phyloP scores from a whole-genome alignment of 257 asterid species.

The Solanum lycopersicoides region DNA sequence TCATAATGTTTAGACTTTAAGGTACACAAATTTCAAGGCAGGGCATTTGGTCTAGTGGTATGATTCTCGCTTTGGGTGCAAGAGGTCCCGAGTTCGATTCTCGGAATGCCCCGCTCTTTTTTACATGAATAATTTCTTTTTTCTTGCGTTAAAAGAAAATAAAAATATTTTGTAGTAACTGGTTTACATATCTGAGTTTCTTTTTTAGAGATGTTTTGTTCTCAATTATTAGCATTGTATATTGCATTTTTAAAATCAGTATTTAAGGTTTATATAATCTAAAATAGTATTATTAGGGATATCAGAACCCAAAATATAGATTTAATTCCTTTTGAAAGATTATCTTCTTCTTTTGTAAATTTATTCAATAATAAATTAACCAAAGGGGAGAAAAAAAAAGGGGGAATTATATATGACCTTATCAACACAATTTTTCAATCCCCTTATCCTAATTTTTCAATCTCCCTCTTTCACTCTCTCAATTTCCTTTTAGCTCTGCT shows the following conservation, averaged over 20 bases:
- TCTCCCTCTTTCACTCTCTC: not conserved
- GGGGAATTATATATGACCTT: not conserved
- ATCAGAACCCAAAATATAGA: not conserved
- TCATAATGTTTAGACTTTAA: accelerated
- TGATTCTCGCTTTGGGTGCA: constrained; percentile 86
- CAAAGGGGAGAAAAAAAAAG: no score
- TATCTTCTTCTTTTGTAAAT: not conserved
- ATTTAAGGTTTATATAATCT: not conserved
- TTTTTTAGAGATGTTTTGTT: not conserved
- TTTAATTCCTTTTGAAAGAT: not conserved
- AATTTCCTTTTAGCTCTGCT: not conserved
- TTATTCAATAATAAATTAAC: not conserved
- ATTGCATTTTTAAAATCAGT: not conserved
- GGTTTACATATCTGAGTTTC: no score
- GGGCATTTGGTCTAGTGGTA: constrained; percentile 94
- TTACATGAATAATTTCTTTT: not conserved
- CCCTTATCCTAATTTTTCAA: not conserved
- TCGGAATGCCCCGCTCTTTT: constrained; percentile 61
- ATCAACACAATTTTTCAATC: not conserved
- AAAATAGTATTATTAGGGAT: not conserved
- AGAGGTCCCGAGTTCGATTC: constrained; percentile 77
- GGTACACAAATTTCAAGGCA: not conserved
- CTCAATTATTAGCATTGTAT: not conserved
- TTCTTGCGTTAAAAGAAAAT: no score
- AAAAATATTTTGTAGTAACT: no score